phyloP scores from a whole-genome alignment of 192 early-diverging fungal genomes.

The Rhizophagus prolifer region DNA sequence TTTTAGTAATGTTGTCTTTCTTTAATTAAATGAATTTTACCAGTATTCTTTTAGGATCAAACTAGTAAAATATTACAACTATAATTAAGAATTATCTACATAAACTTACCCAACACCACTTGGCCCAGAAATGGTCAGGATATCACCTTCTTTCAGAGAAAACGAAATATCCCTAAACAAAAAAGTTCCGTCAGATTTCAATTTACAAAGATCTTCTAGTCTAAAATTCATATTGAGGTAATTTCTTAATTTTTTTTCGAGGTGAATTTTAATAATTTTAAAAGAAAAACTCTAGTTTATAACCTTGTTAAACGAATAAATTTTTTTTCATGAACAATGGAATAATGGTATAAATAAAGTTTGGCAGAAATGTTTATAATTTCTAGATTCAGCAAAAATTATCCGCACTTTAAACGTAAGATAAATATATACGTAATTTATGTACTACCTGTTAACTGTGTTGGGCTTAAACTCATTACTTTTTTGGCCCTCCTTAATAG shows the following conservation, averaged over 20 bases:
- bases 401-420: not conserved
- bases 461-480: not conserved
- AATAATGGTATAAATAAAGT: not conserved
- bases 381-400: not conserved
- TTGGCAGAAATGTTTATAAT: not conserved
- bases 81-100: not conserved
- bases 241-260: no score
- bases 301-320: not conserved
- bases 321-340: not conserved
- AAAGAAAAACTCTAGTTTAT: not conserved
- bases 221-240: slow-evolving; percentile 27
- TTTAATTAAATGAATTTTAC: slow-evolving; percentile 19
- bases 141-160: slow-evolving; percentile 51
- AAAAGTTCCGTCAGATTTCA: slow-evolving; percentile 45
- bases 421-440: not conserved
- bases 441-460: no score
- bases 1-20: slow-evolving; percentile 84
- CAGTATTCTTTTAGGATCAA: no score
- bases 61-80: no score
- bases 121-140: slow-evolving; percentile 63
- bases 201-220: slow-evolving; percentile 40
- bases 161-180: slow-evolving; percentile 60
- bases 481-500: not conserved
- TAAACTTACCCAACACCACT: slow-evolving; percentile 64
- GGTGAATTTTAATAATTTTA: not conserved